Conservation (phyloP, 176 grass and related monocot species). For the Zea luxurians region DNA sequence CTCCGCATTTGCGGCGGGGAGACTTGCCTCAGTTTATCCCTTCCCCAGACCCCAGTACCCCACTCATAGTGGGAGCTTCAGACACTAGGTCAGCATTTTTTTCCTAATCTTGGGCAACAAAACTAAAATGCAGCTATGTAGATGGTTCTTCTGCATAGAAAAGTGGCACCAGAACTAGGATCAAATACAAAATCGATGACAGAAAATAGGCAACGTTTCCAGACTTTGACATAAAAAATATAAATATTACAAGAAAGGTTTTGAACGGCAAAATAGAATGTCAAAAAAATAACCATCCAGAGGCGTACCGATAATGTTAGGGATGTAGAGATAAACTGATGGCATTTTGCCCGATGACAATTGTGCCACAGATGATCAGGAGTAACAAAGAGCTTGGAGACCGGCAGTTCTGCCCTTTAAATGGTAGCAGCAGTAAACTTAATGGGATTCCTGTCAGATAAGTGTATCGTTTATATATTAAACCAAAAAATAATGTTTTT, state of each 20-base stretch:
- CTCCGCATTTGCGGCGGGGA: too few relatives aligned
- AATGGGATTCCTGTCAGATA: slow-evolving; percentile 27
- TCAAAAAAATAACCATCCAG: neutral
- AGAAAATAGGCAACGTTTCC: neutral
- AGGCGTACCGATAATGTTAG: slow-evolving; percentile 71
- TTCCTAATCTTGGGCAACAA: neutral
- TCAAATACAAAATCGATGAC: neutral
- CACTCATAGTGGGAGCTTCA: too few relatives aligned
- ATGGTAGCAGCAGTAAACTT: slow-evolving; percentile 2
- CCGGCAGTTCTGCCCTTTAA: slow-evolving; percentile 9
- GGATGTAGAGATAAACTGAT: slow-evolving; percentile 91
- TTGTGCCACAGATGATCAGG: slow-evolving; percentile 26
- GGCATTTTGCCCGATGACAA: slow-evolving; percentile 21
- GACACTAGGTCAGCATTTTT: too few relatives aligned
- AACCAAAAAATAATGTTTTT: neutral
- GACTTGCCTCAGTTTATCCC: too few relatives aligned
- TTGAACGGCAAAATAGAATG: neutral
- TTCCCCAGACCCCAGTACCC: too few relatives aligned
- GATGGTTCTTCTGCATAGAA: neutral
- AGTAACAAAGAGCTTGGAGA: neutral
- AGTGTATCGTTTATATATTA: neutral
- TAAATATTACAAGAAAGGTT: neutral
- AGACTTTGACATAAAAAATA: neutral
- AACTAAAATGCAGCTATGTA: neutral
- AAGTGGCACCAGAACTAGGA: neutral